Evolutionary conservation across 345 rosid species (phyloP), one percentile per base, ranked within the genome.

Genomic region (Jatropha curcas): DNA sequence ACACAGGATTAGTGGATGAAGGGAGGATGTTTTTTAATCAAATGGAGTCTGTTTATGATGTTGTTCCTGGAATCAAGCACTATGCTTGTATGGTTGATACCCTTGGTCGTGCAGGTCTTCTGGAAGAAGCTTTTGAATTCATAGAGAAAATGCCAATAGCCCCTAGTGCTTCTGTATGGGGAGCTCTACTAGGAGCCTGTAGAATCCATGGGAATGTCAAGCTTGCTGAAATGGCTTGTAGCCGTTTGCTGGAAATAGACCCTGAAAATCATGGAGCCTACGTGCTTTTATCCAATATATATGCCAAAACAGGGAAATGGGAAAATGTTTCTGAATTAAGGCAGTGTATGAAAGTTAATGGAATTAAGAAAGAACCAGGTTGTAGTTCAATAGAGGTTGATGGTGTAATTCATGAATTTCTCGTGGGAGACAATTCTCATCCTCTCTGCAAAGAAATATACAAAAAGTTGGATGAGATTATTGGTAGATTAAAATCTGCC

Each of bases 161-260:
- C 45, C 89, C 92, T 12, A 82, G 82, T 48, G 73, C 83, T 41
- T 83, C 92, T 39, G 85, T 85, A 6, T 88, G 92, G 91, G 92
- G 92, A 30, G 92, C 94, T 8, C 74, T 87, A 14, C 92, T 91
- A 30, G 91, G 97, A 46, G 92, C 92, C 25, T 91, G 94, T 70
- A 87, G 79, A 80, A 81, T 86, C 78, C 88, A 88, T 35, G 87
- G 84, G 30, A 88, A 87, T 46, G 84, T 91, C 59, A 82, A 70
- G 63, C 83, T 91, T 59, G 97, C 91, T 55, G 92, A 91, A 77
- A 70, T 41, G 77, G 89, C 93, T 0, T 83, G 84, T 71, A 77
- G 83, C 20, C 72, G 67, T 27, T 68, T 91, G 79, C 91, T 91
- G 41, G 86, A 86, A 50, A 81, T 87, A 57, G 91, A 91, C 57